These are phyloP conservation scores for Blastobotrys robertii DNA, from an alignment of 805 yeast species.

Conservation along the genomic window DNA sequence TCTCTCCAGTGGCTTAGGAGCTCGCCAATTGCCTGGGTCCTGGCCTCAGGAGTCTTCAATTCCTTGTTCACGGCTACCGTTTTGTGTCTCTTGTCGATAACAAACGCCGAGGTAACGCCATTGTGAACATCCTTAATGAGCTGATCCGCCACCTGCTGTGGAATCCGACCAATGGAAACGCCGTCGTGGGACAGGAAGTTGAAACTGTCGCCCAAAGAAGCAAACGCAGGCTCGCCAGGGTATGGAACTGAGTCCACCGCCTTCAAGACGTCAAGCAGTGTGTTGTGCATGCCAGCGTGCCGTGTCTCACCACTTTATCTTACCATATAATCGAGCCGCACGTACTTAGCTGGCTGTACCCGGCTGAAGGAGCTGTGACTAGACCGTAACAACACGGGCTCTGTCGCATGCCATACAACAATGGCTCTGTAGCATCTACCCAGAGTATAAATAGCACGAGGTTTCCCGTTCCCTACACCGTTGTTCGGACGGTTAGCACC, in stretches of 20 bases:
- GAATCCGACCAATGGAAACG: conserved; percentile 18
- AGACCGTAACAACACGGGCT: neutral
- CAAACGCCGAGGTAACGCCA: conserved; percentile 11
- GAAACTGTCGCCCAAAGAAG: conserved; percentile 9
- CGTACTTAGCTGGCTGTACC: neutral
- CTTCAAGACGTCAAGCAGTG: conserved; percentile 6
- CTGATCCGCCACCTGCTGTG: conserved; percentile 17
- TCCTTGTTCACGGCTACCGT: conserved; percentile 24
- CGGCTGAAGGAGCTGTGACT: conserved; percentile 3
- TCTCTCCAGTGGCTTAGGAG: conserved; percentile 19
- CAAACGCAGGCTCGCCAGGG: conserved; percentile 2
- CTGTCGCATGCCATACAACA: neutral
- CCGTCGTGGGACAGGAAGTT: conserved; percentile 21
- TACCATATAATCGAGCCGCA: neutral
- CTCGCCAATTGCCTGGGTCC: conserved; percentile 29
- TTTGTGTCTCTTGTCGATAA: conserved; percentile 18
- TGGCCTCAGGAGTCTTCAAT: conserved; percentile 32
- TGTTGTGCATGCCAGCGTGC: neutral
- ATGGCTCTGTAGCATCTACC: no score
- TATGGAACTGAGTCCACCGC: conserved; percentile 12
- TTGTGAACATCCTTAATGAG: conserved; percentile 5
- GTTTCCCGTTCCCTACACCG: no score
- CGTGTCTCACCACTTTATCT: neutral
- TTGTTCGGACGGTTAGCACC: no score
- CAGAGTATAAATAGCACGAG: no score